phyloP scores from a whole-genome alignment of 2,329 filamentous ascomycete species.

The Clonostachys rosea region DNA sequence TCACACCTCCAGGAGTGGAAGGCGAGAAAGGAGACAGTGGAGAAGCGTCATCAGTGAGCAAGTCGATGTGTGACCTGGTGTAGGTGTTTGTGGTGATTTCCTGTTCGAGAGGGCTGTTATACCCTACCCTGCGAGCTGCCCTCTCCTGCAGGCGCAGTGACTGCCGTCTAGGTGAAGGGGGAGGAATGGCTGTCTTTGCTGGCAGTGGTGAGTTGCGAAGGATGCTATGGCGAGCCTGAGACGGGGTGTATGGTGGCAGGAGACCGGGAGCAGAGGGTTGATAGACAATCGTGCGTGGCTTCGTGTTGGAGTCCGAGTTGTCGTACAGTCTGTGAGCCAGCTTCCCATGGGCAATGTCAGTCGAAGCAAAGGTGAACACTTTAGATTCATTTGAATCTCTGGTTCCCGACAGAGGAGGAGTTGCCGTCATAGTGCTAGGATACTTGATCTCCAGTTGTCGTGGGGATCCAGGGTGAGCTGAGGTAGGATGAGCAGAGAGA shows the following conservation, averaged over 20 bases:
- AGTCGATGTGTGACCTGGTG: slow-evolving; percentile 58
- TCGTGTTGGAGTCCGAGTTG: neutral
- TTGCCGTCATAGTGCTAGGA: slow-evolving; percentile 55
- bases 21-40: slow-evolving; percentile 31
- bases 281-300: neutral
- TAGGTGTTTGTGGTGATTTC: slow-evolving; percentile 61
- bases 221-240: slow-evolving; percentile 56
- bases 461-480: slow-evolving; percentile 27
- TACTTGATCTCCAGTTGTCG: slow-evolving; percentile 33
- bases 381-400: slow-evolving; percentile 31
- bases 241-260: slow-evolving; percentile 52
- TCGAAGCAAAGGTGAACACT: slow-evolving; percentile 40
- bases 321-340: neutral
- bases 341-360: slow-evolving; percentile 13
- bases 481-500: slow-evolving; percentile 40
- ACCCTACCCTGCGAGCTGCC: slow-evolving; percentile 52
- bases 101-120: slow-evolving; percentile 58
- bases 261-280: slow-evolving; percentile 3
- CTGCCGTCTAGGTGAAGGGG: slow-evolving; percentile 46
- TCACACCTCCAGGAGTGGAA: slow-evolving; percentile 27
- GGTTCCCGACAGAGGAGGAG: slow-evolving; percentile 51
- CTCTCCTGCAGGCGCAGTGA: slow-evolving; percentile 51
- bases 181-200: slow-evolving; percentile 41
- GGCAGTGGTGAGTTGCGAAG: slow-evolving; percentile 62
- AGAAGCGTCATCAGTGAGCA: slow-evolving; percentile 53